phyloP scores from a whole-genome alignment of 352 stramenopile genomes.

The Globisporangium uncinulatum region DNA sequence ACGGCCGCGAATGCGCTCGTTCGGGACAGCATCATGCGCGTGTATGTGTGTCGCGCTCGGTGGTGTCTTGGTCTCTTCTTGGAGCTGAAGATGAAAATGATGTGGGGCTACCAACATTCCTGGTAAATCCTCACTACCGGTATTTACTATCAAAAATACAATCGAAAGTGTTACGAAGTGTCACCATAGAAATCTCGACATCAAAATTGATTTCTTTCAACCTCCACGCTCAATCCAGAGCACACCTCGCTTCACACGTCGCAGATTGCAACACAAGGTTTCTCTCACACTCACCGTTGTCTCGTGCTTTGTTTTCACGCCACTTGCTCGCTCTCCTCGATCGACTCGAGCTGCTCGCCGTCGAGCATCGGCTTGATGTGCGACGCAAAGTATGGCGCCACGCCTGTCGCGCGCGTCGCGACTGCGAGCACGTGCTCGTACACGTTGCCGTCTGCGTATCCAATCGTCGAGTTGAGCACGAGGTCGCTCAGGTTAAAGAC shows the following conservation, averaged over 20 bases:
- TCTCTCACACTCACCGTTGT: neutral
- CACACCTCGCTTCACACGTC: neutral
- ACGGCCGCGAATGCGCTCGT: neutral
- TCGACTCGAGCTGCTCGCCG: slow-evolving; percentile 28
- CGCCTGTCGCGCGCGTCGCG: slow-evolving; percentile 28
- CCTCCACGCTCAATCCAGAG: neutral
- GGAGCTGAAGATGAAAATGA: too few relatives aligned
- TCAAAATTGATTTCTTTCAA: neutral
- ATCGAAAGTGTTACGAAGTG: too few relatives aligned
- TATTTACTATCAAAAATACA: too few relatives aligned
- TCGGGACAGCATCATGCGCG: neutral
- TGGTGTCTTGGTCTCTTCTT: too few relatives aligned
- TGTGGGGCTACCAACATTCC: too few relatives aligned
- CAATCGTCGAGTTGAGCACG: slow-evolving; percentile 68
- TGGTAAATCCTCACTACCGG: too few relatives aligned
- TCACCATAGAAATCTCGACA: neutral
- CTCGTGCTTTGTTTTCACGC: neutral
- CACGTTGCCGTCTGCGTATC: slow-evolving; percentile 55
- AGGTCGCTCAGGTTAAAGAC: slow-evolving; percentile 69
- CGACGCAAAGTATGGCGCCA: slow-evolving; percentile 45
- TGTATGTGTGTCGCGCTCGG: too few relatives aligned
- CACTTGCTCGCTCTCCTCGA: slow-evolving; percentile 2
- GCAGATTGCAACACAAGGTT: neutral
- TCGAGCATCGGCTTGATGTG: slow-evolving; percentile 66
- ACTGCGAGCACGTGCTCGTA: slow-evolving; percentile 59